Evolutionary conservation across 1,284 basidiomycete genomes (phyloP), one percentile per base, ranked within the genome.

Genomic region (Anthracocystis walkeri): DNA sequence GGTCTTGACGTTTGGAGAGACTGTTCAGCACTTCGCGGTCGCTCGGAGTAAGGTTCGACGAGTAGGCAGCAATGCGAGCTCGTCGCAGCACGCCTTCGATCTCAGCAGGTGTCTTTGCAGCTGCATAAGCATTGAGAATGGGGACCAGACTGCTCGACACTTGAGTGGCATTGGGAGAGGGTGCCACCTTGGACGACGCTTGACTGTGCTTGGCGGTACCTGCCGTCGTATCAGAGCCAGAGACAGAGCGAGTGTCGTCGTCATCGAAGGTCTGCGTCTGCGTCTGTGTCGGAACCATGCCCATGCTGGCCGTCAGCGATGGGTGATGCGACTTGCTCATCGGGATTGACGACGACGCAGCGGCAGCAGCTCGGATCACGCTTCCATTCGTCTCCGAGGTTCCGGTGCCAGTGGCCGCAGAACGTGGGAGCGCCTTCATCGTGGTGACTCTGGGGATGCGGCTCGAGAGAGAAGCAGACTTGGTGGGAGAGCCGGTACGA

Each of bases 61-160:
- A 78, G 56, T 80, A 77, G 29, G 78, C 69, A 7, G 80, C 77
- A 31, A 81, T 72, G 21, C 80, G 68, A 16, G 81, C 81, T 16
- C 80, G 60, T 27, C 80, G 61, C 23, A 81, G 48, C 18, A 82
- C 81, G 21, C 66, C 77, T 35, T 82, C 81, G 12, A 82, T 38
- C 59, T 82, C 81, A 7, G 78, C 68, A 2, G 76, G 67, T 31
- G 80, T 82, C 75, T 82, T 82, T n/a, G 81, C 81, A 31, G 74
- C 77, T 6, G 76, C 72, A 57, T 82, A 82, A 3, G 81, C 78
- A 31, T 80, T 82, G 50, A 82, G 67, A 16, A 82, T 82, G 3
- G 80, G 67, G 1, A 77, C 50, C 12, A 82, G 40, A n/a, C 65
- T 69, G 56, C 62, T 68, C 27, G 72, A 75, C 12, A 75, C 66